These are phyloP conservation scores for Coniosporium apollinis DNA, from an alignment of 495 filamentous ascomycete genomes.

Conservation along the genomic window DNA sequence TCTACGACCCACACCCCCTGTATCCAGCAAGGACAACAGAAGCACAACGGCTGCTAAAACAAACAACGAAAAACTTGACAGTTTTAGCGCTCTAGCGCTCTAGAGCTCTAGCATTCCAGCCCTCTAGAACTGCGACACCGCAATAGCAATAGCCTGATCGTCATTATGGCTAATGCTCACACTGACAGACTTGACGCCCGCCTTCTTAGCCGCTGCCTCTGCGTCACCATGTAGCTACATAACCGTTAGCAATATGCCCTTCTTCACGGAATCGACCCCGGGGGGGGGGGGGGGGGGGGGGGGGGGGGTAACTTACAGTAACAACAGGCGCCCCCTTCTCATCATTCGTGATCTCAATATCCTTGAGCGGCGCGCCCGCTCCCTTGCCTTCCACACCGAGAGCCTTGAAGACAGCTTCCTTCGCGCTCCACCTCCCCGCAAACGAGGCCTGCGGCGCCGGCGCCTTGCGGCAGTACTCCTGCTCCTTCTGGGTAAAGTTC, in stretches of 20 bases:
- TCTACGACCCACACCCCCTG: too few relatives aligned
- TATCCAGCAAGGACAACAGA: too few relatives aligned
- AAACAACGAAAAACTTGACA: too few relatives aligned
- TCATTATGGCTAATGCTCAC: conserved; percentile 95
- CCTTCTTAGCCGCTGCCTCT: conserved; percentile 58
- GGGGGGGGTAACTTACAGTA: conserved; percentile 43
- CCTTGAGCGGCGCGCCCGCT: conserved; percentile 74
- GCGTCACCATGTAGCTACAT: conserved; percentile 71
- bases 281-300: too few relatives aligned
- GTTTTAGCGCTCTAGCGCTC: too few relatives aligned
- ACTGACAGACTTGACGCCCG: conserved; percentile 67
- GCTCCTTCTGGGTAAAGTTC: conserved; percentile 77
- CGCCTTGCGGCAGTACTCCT: conserved; percentile 69
- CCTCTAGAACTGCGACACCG: conserved; percentile 56
- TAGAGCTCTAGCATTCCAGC: too few relatives aligned
- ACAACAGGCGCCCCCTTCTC: conserved; percentile 70
- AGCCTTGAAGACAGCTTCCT: conserved; percentile 97
- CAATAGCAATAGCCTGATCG: conserved; percentile 80
- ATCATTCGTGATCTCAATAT: conserved; percentile 80
- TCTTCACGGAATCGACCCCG: neutral
- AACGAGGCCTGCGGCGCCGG: conserved; percentile 66
- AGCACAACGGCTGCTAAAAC: too few relatives aligned
- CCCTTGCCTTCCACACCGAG: conserved; percentile 78
- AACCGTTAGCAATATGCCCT: conserved; percentile 3
- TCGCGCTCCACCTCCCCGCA: conserved; percentile 87